Evolutionary conservation across 1,139 yeast species (phyloP), one percentile per base, ranked within the genome.

Genomic region (Zygotorulaspora mrakii): DNA sequence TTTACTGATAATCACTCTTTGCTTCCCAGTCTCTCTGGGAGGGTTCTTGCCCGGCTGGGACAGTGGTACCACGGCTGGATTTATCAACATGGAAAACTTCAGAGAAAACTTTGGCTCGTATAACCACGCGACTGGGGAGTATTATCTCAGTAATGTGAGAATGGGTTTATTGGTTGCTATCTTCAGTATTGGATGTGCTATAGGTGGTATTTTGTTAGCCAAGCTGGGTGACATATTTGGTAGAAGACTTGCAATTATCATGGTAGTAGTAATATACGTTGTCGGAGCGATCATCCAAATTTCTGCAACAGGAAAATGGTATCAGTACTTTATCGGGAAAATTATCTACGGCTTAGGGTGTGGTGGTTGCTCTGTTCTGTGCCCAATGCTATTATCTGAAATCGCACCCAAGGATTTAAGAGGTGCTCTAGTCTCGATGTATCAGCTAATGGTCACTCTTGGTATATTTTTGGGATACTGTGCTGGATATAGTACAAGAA

Each of bases 51-150:
- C 71, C 55, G 86, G 86, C 50, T 79, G 78, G 73, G 86, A 79
- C 64, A 79, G 86, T 17, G 87, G 87, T 65, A 78, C 85, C 54
- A 80, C 81, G 59, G 74, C 82, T 22, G 91, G 91, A 56, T 78
- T 82, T 52, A 72, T 82, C 59, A 79, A 80, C 58, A 79, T 80
- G 86, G 62, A 73, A 5, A 76, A 76, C 52, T 85, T 79, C 57
- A 65, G 64, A 41, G 55, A 56, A 24, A 68, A 74, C 48, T 74
- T 73, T 57, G 77, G 77, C 52, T 77, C 31, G 7, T 21, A 4
- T 5, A 22, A 11, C 17, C 4, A 49, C 10, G 47, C 54, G 3
- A 70, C 73, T 37, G 59, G 42, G 5, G 49, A 55, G 12, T 26
- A 3, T 39, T 66, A 67, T 52, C 63, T 77, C 43, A 67, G 76